These are phyloP conservation scores for Saccharomycopsis sp. DNA, from an alignment of 805 yeast genomes.

Conservation along the genomic window DNA sequence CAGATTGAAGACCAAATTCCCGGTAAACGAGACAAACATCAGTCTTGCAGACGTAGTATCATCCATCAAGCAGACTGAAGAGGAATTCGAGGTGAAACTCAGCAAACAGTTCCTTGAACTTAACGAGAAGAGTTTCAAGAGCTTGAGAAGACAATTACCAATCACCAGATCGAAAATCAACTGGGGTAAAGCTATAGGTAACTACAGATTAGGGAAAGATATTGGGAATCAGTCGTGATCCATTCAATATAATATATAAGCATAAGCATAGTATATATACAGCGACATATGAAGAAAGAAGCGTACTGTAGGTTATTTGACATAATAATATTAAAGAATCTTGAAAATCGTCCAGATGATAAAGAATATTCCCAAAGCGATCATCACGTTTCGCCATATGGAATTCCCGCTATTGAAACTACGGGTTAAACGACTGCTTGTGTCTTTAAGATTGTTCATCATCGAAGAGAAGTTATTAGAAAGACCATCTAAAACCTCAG, in stretches of 20 bases:
- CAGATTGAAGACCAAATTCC: constrained; percentile 48
- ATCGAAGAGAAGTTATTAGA: constrained; percentile 47
- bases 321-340: constrained; percentile 39
- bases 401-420: constrained; percentile 55
- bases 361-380: constrained; percentile 48
- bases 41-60: constrained; percentile 31
- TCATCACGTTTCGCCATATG: constrained; percentile 51
- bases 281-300: background rate
- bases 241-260: too few species aligned
- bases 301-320: too few species aligned
- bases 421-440: constrained; percentile 47
- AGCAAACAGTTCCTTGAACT: constrained; percentile 59
- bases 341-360: constrained; percentile 50
- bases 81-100: constrained; percentile 49
- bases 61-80: constrained; percentile 51
- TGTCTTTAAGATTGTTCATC: constrained; percentile 41
- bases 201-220: constrained; percentile 79
- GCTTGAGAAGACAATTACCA: constrained; percentile 84
- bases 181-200: constrained; percentile 93
- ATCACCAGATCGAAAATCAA: constrained; percentile 85
- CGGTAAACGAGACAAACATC: constrained; percentile 26
- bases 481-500: constrained; percentile 34
- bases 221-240: constrained; percentile 29
- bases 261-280: background rate
- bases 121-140: constrained; percentile 78